Conservation (phyloP, 495 filamentous ascomycete genomes). For the Aspergillus haitiensis region DNA sequence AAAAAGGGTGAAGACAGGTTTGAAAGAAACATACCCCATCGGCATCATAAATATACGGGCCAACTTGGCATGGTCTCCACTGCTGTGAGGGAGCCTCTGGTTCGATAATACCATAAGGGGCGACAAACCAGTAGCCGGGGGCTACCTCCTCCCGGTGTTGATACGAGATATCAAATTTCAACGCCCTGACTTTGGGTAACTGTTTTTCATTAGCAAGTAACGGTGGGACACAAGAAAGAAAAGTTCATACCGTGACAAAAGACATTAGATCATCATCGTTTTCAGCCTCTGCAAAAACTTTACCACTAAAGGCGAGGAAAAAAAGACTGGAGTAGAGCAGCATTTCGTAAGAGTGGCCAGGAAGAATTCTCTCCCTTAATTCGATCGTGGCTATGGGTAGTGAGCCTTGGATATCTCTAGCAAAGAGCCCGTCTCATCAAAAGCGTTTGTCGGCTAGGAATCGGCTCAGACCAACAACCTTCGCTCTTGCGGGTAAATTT, state of each 20-base stretch:
- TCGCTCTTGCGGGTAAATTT: too few species aligned
- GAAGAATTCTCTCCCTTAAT: constrained; percentile 23
- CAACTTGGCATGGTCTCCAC: constrained; percentile 44
- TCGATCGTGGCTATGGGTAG: constrained; percentile 10
- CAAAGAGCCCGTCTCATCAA: constrained; percentile 10
- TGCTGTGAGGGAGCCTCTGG: constrained; percentile 29
- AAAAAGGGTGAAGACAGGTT: background rate
- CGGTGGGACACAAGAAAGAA: background rate
- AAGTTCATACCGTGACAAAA: constrained; percentile 37
- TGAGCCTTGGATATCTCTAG: constrained; percentile 17
- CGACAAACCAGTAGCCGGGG: constrained; percentile 47
- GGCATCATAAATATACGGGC: constrained; percentile 46
- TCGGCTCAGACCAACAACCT: too few species aligned
- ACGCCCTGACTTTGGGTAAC: constrained; percentile 30
- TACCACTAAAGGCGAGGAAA: constrained; percentile 28
- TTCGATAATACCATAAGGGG: constrained; percentile 41
- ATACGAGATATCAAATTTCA: constrained; percentile 29
- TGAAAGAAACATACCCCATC: constrained; percentile 34
- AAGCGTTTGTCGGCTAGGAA: constrained; percentile 6
- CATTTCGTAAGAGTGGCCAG: constrained; percentile 38
- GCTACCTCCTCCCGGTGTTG: constrained; percentile 25
- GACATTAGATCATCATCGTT: constrained; percentile 43
- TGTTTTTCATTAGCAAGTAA: constrained; percentile 16
- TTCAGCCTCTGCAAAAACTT: constrained; percentile 31
- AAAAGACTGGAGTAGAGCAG: constrained; percentile 32